Conservation (phyloP, 306 rosid species). For the Gastrolobium villosum region DNA sequence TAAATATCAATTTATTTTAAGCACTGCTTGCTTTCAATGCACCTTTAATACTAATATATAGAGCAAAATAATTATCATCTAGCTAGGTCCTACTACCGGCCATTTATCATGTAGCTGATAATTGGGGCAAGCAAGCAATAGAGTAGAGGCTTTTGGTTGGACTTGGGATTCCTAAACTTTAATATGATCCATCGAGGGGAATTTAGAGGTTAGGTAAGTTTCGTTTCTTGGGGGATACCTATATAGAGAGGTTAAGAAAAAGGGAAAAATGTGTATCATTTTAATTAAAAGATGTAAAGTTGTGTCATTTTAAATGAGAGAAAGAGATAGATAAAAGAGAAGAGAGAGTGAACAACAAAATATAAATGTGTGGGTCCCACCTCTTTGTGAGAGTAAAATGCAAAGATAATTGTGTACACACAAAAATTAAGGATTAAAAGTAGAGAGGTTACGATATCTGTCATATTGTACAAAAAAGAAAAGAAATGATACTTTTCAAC, state of each 20-base stretch:
- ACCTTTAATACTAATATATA: background rate
- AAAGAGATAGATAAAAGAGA: too few species aligned
- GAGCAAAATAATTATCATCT: background rate
- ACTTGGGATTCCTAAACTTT: conserved; percentile 43
- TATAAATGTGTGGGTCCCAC: too few species aligned
- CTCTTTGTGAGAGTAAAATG: too few species aligned
- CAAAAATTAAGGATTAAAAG: background rate
- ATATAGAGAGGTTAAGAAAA: too few species aligned
- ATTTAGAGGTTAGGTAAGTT: conserved; percentile 10
- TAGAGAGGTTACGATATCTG: background rate
- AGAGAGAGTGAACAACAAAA: too few species aligned
- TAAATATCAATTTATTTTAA: background rate
- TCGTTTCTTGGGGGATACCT: background rate
- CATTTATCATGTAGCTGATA: conserved; percentile 35
- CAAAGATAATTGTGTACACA: background rate
- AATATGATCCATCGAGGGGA: background rate
- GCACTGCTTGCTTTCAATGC: background rate
- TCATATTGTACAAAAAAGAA: background rate
- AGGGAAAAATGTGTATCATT: too few species aligned
- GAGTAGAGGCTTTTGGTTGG: background rate
- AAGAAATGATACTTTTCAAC: background rate
- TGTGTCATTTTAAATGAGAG: too few species aligned
- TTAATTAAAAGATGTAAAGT: too few species aligned
- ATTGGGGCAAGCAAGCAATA: conserved; percentile 29
- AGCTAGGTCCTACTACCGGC: conserved; percentile 46